These are phyloP conservation scores for Pyrus bretschneideri DNA, from an alignment of 306 rosid genomes.

Conservation along the genomic window DNA sequence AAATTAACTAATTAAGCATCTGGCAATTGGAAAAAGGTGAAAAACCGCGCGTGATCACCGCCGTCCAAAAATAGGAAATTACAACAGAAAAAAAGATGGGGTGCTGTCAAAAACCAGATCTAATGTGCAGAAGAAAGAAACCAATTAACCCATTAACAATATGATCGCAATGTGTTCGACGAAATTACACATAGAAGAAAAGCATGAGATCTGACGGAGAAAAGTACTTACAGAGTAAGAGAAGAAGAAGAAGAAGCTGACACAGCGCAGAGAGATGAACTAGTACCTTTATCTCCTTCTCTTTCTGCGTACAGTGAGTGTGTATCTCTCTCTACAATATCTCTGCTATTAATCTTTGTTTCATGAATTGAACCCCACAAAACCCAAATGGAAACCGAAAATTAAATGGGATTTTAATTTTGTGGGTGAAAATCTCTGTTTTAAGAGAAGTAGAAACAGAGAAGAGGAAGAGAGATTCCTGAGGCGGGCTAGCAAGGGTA, in stretches of 20 bases:
- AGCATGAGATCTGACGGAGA: not conserved
- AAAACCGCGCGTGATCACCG: not conserved
- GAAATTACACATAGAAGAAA: not conserved
- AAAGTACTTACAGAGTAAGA: not conserved
- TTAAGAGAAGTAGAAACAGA: not conserved
- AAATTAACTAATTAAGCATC: not conserved
- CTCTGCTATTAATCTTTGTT: not conserved
- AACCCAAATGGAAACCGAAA: not conserved
- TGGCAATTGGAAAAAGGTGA: not conserved
- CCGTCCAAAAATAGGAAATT: not conserved
- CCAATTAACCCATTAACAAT: not conserved
- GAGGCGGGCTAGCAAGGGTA: not conserved
- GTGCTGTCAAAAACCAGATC: slow-evolving; percentile 17
- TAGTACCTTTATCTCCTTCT: not conserved
- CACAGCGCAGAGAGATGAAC: not conserved
- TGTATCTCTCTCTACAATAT: not conserved
- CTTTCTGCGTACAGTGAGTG: not conserved
- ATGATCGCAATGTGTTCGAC: not conserved
- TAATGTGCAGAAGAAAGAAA: not conserved
- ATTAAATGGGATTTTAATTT: not conserved
- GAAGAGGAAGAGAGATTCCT: too few species aligned
- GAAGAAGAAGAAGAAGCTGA: not conserved
- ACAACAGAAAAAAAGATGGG: not conserved
- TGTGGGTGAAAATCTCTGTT: not conserved
- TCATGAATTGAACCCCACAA: not conserved